Evolutionary conservation across 345 rosid species (phyloP).

Genomic region (Dovyalis caffra): DNA sequence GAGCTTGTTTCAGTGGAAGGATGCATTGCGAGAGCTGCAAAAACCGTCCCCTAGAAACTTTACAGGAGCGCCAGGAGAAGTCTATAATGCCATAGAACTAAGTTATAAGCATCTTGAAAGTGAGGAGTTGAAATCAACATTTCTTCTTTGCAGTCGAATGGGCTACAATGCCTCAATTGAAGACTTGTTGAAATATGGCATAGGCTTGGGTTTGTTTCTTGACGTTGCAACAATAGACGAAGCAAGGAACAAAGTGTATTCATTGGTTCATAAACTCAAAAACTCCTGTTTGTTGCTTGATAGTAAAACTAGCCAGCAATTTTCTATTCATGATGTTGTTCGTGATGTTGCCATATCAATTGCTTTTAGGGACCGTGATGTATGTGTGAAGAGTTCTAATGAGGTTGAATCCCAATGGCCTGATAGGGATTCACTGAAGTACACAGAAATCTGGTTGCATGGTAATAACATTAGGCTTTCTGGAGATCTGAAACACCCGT

Average conservation of each 20-base stretch:
- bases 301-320: not conserved
- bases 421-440: not conserved
- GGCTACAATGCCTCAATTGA: not conserved
- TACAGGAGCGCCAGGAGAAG: not conserved
- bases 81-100: constrained; percentile 5
- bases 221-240: not conserved
- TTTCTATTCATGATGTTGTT: no score
- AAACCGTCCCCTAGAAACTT: not conserved
- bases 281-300: not conserved
- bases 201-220: not conserved
- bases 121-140: constrained; percentile 28
- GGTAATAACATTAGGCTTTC: not conserved
- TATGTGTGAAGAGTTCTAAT: no score
- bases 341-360: no score
- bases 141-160: constrained; percentile 14
- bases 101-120: constrained; percentile 24
- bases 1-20: constrained; percentile 13
- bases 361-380: not conserved
- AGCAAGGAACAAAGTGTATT: not conserved
- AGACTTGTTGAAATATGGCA: not conserved
- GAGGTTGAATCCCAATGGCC: not conserved
- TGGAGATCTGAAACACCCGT: not conserved
- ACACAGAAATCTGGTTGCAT: constrained; percentile 1
- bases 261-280: not conserved
- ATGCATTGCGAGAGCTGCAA: constrained; percentile 11